phyloP scores from a whole-genome alignment of 2,329 filamentous ascomycete genomes.

The Dactylellina sp. region DNA sequence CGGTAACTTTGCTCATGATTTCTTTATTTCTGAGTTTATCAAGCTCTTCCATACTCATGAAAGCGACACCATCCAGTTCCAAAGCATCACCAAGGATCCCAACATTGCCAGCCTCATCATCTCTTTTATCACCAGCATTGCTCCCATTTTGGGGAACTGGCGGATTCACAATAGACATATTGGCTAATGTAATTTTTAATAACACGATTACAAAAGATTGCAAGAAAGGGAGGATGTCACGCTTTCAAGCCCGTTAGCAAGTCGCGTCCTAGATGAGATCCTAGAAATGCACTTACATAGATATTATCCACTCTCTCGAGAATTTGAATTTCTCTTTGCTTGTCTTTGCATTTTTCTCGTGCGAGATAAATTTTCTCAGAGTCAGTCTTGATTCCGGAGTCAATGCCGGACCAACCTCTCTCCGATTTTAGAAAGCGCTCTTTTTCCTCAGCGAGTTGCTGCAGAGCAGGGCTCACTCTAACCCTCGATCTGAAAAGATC shows the following conservation, averaged over 20 bases:
- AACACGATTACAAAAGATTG: constrained; percentile 94
- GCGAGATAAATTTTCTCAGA: constrained; percentile 64
- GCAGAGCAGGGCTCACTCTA: constrained; percentile 88
- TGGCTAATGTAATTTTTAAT: constrained; percentile 85
- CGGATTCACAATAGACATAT: constrained; percentile 82
- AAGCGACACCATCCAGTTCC: constrained; percentile 41
- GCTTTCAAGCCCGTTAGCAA: constrained; percentile 65
- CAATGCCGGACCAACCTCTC: constrained; percentile 78
- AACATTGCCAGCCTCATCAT: constrained; percentile 52
- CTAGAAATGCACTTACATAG: constrained; percentile 74
- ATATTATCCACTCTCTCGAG: constrained; percentile 81
- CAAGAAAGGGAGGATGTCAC: constrained; percentile 81
- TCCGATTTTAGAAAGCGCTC: constrained; percentile 93
- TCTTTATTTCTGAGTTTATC: constrained; percentile 85
- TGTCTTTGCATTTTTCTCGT: constrained; percentile 64
- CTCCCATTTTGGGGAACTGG: constrained; percentile 52
- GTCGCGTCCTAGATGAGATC: not conserved
- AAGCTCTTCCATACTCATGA: constrained; percentile 74
- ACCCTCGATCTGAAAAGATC: constrained; percentile 90
- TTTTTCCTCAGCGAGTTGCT: constrained; percentile 93
- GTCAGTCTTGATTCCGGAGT: constrained; percentile 60
- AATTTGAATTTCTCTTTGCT: constrained; percentile 72
- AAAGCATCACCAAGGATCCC: constrained; percentile 48
- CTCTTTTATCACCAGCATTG: constrained; percentile 37
- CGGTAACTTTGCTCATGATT: constrained; percentile 89